Evolutionary conservation across 805 yeast genomes (phyloP).

Genomic region (Phaffomyces thermotolerans): DNA sequence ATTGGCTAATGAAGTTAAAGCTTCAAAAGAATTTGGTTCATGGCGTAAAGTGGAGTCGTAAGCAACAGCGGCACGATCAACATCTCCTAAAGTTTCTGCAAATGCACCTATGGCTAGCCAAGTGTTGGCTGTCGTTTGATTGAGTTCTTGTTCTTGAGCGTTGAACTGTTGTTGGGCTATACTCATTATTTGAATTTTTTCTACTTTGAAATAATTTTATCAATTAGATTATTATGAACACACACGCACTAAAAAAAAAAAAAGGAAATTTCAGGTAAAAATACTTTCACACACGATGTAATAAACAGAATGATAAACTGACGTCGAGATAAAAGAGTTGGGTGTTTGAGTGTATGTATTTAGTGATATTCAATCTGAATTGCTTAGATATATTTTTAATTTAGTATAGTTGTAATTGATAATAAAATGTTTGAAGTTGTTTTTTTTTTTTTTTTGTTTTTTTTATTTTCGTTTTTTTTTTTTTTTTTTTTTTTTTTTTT

Average conservation of each 20-base stretch:
- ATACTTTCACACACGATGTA: too few species aligned
- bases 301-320: too few species aligned
- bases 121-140: constrained; percentile 62
- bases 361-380: too few species aligned
- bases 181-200: neutral
- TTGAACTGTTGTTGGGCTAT: constrained; percentile 23
- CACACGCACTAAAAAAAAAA: neutral
- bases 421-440: too few species aligned
- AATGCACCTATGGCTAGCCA: constrained; percentile 87
- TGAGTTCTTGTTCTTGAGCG: constrained; percentile 27
- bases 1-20: constrained; percentile 80
- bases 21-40: constrained; percentile 79
- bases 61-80: constrained; percentile 81
- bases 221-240: too few species aligned
- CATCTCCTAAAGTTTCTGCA: constrained; percentile 85
- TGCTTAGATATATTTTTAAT: too few species aligned
- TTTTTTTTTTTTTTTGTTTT: too few species aligned
- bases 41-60: constrained; percentile 84
- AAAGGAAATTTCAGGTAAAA: neutral
- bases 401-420: too few species aligned
- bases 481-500: too few species aligned
- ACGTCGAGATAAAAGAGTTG: too few species aligned
- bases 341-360: too few species aligned
- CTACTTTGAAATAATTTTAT: neutral
- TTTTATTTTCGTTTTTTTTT: too few species aligned